phyloP scores from a whole-genome alignment of 2,329 filamentous ascomycete species.

The Fusarium lateritium region DNA sequence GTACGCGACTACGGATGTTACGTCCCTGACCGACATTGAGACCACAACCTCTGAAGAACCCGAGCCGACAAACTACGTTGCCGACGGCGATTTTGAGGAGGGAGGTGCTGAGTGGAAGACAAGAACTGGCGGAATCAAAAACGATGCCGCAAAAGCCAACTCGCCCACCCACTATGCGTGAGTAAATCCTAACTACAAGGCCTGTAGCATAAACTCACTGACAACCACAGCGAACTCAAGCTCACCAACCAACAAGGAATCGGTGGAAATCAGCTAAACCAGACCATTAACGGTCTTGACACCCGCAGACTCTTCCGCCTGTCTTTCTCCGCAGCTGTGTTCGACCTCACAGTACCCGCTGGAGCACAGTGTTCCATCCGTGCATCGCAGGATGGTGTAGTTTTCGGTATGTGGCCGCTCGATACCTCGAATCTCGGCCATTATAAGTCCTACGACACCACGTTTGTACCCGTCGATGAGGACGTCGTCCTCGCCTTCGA shows the following conservation, averaged over 20 bases:
- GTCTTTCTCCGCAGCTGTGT: neutral
- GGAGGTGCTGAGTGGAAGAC: neutral
- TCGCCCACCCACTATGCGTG: neutral
- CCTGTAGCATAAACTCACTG: too few species aligned
- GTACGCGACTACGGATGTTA: too few species aligned
- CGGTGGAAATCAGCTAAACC: slow-evolving; percentile 8
- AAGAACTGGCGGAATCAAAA: neutral
- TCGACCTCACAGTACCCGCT: neutral
- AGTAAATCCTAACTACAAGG: accelerated
- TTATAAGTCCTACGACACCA: accelerated
- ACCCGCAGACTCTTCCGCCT: neutral
- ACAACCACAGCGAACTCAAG: too few species aligned
- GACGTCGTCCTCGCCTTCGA: neutral
- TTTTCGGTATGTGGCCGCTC: neutral
- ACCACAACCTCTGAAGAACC: too few species aligned
- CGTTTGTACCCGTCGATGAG: neutral
- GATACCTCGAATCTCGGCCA: neutral
- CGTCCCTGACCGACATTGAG: too few species aligned
- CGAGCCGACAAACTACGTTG: too few species aligned
- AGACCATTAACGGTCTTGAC: neutral
- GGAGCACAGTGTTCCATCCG: neutral
- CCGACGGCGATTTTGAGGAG: slow-evolving; percentile 6
- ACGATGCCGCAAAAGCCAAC: accelerated
- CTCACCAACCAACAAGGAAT: neutral
- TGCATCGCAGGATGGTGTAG: accelerated